Evolutionary conservation across 2,329 filamentous ascomycete species (phyloP), one percentile per base, ranked within the genome.

Genomic region (Xylariales sp.): DNA sequence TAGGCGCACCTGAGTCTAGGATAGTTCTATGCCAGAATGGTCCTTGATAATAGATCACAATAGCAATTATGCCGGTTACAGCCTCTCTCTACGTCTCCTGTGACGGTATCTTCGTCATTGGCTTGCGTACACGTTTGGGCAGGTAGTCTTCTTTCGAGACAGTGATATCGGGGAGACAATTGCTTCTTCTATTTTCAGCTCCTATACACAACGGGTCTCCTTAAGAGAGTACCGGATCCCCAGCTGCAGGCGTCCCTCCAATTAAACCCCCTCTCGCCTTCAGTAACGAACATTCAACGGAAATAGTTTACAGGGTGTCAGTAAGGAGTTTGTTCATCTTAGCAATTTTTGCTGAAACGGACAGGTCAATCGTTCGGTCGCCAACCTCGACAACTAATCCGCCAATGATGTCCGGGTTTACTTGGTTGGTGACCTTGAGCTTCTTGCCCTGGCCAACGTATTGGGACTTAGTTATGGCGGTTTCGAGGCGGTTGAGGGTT

Each of bases 271-370:
- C 31, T 22, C 28, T 12, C 18, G n/a, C 33, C 38, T 45, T 25
- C 43, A 42, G 43, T 24, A 39, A 39, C 43, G 46, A 40, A 37
- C 31, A 63, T n/a, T n/a, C n/a, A n/a, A n/a, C n/a, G 67, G 45
- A 52, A 54, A 54, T 60, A 58, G 55, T 89, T 87, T 95, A 98
- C 86, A 98, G 77, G 69, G 85, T 79, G 73, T 98, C 93, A 57
- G 80, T 90, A 64, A 98, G 86, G 66, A 95, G 84, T 85, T 97
- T 98, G 88, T 98, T 98, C 81, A 98, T 88, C 82, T 89, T 95
- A 67, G 87, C 80, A 70, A 98, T 85, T 80, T 91, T 94, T 66
- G 86, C 77, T 37, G 91, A 91, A 61, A 98, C 90, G 70, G 86
- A 93, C 57, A 96, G 85, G 72, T 98, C 93, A 64, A 98, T 95